A percentile compares a stretch with the other conserved stretches of the same genome.
Evolutionary conservation across 2,329 filamentous ascomycete genomes (phyloP).

Genomic region (Colletotrichum magnum): DNA sequence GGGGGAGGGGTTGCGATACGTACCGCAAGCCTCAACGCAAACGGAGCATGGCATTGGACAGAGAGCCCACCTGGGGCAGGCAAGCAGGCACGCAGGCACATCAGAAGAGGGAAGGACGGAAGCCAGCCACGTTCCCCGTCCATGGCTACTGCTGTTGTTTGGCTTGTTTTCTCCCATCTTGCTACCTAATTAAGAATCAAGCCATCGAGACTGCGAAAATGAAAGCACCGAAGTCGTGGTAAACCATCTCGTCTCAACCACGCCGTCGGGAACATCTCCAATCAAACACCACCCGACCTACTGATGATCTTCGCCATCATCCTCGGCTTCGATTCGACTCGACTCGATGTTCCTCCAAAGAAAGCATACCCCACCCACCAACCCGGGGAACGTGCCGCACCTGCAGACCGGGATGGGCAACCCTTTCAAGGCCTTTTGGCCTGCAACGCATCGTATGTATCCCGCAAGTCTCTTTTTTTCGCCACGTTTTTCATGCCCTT

Average conservation of each 20-base stretch:
- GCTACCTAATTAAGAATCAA: no score
- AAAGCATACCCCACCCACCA: no score
- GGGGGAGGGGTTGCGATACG: not conserved
- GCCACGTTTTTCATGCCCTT: conserved; percentile 18
- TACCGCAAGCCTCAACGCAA: not conserved
- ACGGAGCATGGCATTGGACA: not conserved
- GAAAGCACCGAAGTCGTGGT: not conserved
- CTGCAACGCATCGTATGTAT: conserved; percentile 1
- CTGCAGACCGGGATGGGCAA: not conserved
- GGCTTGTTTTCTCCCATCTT: no score
- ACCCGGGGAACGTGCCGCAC: not conserved
- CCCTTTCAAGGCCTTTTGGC: not conserved
- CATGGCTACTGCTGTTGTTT: no score
- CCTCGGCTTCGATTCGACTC: no score
- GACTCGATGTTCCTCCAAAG: no score
- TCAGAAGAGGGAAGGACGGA: no score
- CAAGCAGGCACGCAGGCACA: no score
- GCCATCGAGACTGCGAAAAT: no score
- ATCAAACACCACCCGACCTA: not conserved
- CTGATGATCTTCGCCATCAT: not conserved
- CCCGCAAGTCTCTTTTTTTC: conserved; percentile 5
- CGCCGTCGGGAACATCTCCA: not conserved
- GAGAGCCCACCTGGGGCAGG: not conserved
- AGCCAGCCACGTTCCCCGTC: no score
- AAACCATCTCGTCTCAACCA: not conserved